Conservation (phyloP, 495 filamentous ascomycete species). For the Neurospora sp. region DNA sequence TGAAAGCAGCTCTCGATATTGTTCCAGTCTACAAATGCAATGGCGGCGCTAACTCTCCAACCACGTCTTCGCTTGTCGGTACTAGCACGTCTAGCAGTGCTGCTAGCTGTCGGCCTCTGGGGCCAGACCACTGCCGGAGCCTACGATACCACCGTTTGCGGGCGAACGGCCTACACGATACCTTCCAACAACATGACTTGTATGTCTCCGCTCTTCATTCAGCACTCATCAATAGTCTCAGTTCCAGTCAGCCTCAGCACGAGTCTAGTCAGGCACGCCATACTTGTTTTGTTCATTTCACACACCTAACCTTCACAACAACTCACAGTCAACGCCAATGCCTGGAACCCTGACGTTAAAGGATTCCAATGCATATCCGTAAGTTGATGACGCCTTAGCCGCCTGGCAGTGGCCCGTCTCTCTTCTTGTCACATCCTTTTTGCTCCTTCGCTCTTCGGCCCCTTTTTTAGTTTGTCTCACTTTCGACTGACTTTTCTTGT, state of each 20-base stretch:
- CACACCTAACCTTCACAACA: background rate
- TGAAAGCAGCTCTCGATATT: background rate
- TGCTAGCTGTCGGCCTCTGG: constrained; percentile 5
- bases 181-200: constrained; percentile 12
- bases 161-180: constrained; percentile 15
- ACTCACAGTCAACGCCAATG: constrained; percentile 15
- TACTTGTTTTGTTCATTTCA: background rate
- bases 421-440: background rate
- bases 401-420: background rate
- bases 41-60: background rate
- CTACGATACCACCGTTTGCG: constrained; percentile 17
- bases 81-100: background rate
- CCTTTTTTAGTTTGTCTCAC: background rate
- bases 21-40: background rate
- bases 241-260: background rate
- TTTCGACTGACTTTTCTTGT: background rate
- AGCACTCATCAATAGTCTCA: background rate
- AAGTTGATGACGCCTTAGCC: constrained; percentile 5
- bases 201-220: constrained; percentile 5
- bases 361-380: constrained; percentile 22
- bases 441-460: background rate
- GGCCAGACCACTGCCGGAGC: constrained; percentile 3
- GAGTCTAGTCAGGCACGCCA: background rate
- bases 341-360: constrained; percentile 19
- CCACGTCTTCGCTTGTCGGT: background rate